Percentiles rank a stretch among this genome's conserved stretches.
These are phyloP conservation scores for Sordaria brevicollis DNA, from an alignment of 495 filamentous ascomycete species.

Conservation along the genomic window DNA sequence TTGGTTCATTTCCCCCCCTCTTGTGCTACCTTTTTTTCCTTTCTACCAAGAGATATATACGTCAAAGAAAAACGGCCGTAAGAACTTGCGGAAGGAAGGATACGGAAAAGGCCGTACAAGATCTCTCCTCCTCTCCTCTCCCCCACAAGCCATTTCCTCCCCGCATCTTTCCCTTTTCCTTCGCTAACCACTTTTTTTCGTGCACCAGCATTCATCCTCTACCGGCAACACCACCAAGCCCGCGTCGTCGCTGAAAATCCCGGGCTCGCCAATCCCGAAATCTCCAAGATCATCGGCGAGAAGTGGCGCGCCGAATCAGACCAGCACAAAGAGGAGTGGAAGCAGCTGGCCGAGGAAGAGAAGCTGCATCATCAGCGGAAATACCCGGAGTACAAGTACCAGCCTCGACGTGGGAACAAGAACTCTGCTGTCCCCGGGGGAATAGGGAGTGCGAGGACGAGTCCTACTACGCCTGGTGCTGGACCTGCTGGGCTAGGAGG, in stretches of 20 bases:
- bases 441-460: not conserved
- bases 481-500: not conserved
- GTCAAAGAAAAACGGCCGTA: too few species aligned
- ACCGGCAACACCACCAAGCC: conserved; percentile 87
- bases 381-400: conserved; percentile 90
- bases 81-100: too few species aligned
- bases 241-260: conserved; percentile 72
- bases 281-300: conserved; percentile 95
- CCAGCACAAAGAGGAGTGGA: conserved; percentile 81
- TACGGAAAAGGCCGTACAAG: too few species aligned
- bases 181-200: not conserved
- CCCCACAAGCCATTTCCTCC: not conserved
- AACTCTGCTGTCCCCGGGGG: conserved; percentile 9
- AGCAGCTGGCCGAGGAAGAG: conserved; percentile 85
- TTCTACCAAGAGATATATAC: too few species aligned
- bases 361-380: conserved; percentile 82
- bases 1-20: too few species aligned
- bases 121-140: too few species aligned
- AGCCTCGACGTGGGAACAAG: conserved; percentile 65
- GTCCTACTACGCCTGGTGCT: not conserved
- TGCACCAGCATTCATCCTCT: conserved; percentile 92
- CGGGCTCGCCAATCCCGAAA: conserved; percentile 88
- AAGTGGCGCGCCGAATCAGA: conserved; percentile 72
- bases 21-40: too few species aligned
- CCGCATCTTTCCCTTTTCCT: not conserved